Evolutionary conservation across 2,329 filamentous ascomycete genomes (phyloP).

Genomic region (Diaporthe citriasiana): DNA sequence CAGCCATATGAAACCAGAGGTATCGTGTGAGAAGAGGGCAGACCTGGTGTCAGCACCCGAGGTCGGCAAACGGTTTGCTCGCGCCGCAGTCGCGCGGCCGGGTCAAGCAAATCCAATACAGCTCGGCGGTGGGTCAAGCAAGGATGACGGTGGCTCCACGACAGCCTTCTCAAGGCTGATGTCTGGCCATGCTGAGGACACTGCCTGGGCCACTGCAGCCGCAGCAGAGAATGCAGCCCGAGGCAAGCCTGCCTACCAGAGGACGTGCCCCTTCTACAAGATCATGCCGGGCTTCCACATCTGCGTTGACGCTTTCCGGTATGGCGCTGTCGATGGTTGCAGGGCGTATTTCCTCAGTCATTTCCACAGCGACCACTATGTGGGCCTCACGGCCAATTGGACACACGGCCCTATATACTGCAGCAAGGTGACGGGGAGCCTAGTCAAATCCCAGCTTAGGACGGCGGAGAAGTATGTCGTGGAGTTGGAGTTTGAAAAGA

Average conservation of each 20-base stretch:
- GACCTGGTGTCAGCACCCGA: slow-evolving; percentile 53
- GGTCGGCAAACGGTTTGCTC: slow-evolving; percentile 72
- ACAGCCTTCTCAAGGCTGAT: slow-evolving; percentile 95
- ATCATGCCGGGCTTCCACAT: slow-evolving; percentile 94
- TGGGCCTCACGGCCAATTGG: slow-evolving; percentile 91
- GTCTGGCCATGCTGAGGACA: slow-evolving; percentile 90
- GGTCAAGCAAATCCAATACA: slow-evolving; percentile 86
- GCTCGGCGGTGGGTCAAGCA: slow-evolving; percentile 53
- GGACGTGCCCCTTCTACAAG: slow-evolving; percentile 98
- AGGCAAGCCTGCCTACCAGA: slow-evolving; percentile 87
- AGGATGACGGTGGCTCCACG: slow-evolving; percentile 53
- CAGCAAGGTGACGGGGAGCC: slow-evolving; percentile 90
- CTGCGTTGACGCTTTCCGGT: slow-evolving; percentile 95
- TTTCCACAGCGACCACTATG: slow-evolving; percentile 98
- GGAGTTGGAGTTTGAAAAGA: slow-evolving; percentile 86
- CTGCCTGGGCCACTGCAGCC: slow-evolving; percentile 90
- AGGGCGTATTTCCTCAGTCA: slow-evolving; percentile 97
- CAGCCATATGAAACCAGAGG: slow-evolving; percentile 37
- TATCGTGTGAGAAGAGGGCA: slow-evolving; percentile 38
- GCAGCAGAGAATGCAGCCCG: slow-evolving; percentile 82
- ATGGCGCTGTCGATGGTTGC: slow-evolving; percentile 92
- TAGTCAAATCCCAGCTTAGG: slow-evolving; percentile 87
- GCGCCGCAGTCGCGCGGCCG: slow-evolving; percentile 79
- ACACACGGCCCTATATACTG: slow-evolving; percentile 96
- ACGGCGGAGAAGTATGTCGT: slow-evolving; percentile 90